Percentiles rank a stretch among this genome's conserved stretches.
Conservation (phyloP, 176 grass and related monocot species). For the Saccharum officinarum region DNA sequence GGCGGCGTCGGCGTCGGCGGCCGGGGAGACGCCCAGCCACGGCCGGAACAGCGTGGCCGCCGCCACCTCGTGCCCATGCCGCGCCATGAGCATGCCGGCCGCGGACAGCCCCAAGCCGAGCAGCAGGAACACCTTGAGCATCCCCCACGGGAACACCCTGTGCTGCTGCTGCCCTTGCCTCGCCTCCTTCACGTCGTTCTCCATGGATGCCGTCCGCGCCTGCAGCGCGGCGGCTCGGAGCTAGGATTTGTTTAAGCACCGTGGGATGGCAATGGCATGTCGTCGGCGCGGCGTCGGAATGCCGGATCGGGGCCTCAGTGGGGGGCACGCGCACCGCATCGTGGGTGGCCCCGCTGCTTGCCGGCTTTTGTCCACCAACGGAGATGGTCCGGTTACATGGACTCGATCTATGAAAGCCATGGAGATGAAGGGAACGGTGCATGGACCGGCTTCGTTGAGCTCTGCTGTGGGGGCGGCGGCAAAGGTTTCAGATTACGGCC, state of each 20-base stretch:
- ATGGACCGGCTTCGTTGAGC: neutral
- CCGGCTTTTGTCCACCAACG: neutral
- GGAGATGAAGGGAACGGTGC: neutral
- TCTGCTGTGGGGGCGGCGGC: neutral
- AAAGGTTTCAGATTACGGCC: neutral
- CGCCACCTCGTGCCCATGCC: constrained; percentile 36
- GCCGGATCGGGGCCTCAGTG: neutral
- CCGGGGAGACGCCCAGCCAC: constrained; percentile 32
- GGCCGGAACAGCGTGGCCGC: constrained; percentile 58
- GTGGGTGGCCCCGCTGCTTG: neutral
- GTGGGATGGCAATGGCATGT: neutral
- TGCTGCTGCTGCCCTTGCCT: constrained; percentile 37
- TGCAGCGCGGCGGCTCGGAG: constrained; percentile 38
- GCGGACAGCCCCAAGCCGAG: constrained; percentile 71
- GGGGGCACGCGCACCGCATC: neutral
- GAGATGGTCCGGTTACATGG: neutral
- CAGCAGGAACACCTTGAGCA: constrained; percentile 70
- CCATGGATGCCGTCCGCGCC: constrained; percentile 62
- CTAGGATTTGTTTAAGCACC: neutral
- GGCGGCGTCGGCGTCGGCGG: neutral
- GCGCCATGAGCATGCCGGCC: constrained; percentile 67
- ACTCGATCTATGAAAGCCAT: neutral
- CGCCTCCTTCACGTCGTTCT: constrained; percentile 67
- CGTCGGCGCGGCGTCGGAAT: constrained; percentile 27
- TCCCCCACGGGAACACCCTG: constrained; percentile 42